phyloP scores from a whole-genome alignment of 202 grass and related monocot genomes.

The Panicum hallii region DNA sequence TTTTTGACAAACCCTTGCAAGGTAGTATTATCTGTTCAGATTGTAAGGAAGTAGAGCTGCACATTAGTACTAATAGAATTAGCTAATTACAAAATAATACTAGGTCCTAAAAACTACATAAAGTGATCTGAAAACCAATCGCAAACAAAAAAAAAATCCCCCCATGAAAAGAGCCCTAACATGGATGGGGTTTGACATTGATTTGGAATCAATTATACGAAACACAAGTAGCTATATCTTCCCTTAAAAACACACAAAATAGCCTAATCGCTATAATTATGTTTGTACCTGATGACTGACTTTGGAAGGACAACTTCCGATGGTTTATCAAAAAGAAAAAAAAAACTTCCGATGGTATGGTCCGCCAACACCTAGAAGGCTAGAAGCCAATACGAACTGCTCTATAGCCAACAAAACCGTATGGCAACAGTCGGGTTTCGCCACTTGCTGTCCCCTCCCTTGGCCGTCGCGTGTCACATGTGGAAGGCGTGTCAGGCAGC shows the following conservation, averaged over 20 bases:
- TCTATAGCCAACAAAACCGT: background rate
- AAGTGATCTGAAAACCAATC: too few species aligned
- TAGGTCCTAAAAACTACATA: background rate
- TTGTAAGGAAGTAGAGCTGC: background rate
- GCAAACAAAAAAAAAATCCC: too few species aligned
- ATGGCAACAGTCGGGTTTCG: background rate
- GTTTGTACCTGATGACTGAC: background rate
- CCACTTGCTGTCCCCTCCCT: background rate
- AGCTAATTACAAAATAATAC: background rate
- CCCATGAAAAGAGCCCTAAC: too few species aligned
- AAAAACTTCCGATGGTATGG: background rate
- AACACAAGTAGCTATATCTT: background rate
- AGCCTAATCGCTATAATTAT: background rate
- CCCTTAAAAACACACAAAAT: background rate
- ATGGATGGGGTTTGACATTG: background rate
- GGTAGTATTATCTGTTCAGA: background rate
- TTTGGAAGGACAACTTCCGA: background rate
- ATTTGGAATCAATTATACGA: background rate
- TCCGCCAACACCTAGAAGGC: background rate
- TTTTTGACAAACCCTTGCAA: too few species aligned
- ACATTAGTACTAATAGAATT: background rate
- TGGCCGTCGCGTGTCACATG: constrained; percentile 17
- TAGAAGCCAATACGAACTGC: background rate
- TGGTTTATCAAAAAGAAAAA: too few species aligned
- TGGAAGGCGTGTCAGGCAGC: background rate